Evolutionary conservation across 768 basidiomycete genomes (phyloP), one percentile per base, ranked within the genome.

Genomic region (Pilatotrama ljubarskyi): DNA sequence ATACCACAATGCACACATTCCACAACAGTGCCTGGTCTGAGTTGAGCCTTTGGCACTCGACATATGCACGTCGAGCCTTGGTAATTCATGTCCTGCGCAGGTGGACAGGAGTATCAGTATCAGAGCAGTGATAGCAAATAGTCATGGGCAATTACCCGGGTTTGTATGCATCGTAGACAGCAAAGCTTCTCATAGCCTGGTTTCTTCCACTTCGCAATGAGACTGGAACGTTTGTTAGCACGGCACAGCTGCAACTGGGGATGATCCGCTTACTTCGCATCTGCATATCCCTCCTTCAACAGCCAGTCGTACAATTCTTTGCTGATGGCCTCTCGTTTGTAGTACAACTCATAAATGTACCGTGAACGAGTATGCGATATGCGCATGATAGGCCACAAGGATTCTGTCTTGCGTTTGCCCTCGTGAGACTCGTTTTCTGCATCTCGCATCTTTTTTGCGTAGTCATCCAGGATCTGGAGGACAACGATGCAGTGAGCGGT

Each of bases 181-280:
- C 97, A 99, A 7, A 99, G 80, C 73, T 98, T 99, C 76, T 98
- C 97, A 73, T 98, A 99, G 5, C 97, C 97, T 13, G 87, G 79
- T 77, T 98, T 99, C 80, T 98, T 98, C 97, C 97, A 99, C 74
- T 99, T 99, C 37, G 97, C 97, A 71, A 99, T 90, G 71, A 98
- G 76, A 71, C 95, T 98, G 64, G 13, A 17, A 25, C 26, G 53
- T 25, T 51, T 36, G 25, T 54, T 24, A 51, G 51, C 49, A 35
- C 10, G 11, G 7, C 2, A 10, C 2, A 11, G 7, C 29, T 17
- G 9, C 2, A 15, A 24, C 51, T 18, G 41, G 22, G 15, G 9
- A 55, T 41, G 42, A 56, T 5, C 18, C 3, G 18, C 91, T 70
- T 68, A 96, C 96, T 97, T 97, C 35, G 87, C 87, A 71, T 99